phyloP scores from a whole-genome alignment of 495 filamentous ascomycete species.

The Aspergillus homomorphus region DNA sequence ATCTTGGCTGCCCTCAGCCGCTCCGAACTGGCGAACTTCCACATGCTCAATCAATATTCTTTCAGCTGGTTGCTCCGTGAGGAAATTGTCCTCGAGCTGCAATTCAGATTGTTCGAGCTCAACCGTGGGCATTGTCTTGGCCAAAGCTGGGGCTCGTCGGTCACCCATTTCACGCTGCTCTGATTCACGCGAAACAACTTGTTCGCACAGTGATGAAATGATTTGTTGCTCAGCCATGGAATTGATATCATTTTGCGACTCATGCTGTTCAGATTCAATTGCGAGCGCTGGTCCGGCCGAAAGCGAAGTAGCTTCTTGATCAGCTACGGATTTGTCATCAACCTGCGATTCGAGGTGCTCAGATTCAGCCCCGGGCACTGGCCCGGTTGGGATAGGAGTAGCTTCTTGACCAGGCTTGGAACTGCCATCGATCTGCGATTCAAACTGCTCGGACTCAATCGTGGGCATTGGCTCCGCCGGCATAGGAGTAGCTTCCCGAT shows the following conservation, averaged over 20 bases:
- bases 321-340: neutral
- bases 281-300: too few species aligned
- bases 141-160: too few species aligned
- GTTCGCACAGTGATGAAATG: neutral
- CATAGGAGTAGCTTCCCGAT: neutral
- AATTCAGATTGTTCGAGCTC: neutral
- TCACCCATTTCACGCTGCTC: neutral
- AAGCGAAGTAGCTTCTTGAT: neutral
- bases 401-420: too few species aligned
- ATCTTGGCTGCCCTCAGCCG: neutral
- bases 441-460: neutral
- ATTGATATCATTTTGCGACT: neutral
- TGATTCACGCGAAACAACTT: neutral
- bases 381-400: too few species aligned
- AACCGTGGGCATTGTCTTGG: neutral
- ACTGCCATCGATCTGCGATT: neutral
- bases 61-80: too few species aligned
- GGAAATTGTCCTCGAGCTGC: too few species aligned
- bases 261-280: neutral
- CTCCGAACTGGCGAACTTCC: neutral
- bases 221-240: neutral
- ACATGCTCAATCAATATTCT: neutral
- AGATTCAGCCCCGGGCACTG: too few species aligned
- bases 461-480: neutral
- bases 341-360: too few species aligned